phyloP scores from a whole-genome alignment of 352 stramenopile genomes.

The Globisporangium middletonii region DNA sequence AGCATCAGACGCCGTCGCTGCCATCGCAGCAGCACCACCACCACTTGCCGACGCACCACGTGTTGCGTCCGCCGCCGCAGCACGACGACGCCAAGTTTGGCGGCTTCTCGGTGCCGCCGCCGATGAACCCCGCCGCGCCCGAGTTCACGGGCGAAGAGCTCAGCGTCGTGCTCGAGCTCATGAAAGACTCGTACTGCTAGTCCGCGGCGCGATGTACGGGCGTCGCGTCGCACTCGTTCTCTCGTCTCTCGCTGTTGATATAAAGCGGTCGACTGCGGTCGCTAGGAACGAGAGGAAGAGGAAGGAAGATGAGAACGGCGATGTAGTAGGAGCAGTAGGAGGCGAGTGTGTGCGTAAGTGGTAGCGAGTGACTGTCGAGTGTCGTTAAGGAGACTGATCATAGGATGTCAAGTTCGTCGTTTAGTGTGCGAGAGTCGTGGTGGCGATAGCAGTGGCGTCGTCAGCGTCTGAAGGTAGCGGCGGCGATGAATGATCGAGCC shows the following conservation, averaged over 20 bases:
- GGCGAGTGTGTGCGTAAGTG: too few species aligned
- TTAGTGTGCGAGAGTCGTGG: too few species aligned
- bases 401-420: too few species aligned
- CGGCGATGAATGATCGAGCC: too few species aligned
- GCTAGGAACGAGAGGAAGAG: too few species aligned
- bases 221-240: too few species aligned
- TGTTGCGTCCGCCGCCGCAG: slow-evolving; percentile 53
- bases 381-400: too few species aligned
- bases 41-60: slow-evolving; percentile 26
- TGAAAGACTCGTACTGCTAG: slow-evolving; percentile 66
- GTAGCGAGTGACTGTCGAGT: too few species aligned
- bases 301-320: too few species aligned
- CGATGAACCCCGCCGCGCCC: slow-evolving; percentile 59
- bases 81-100: slow-evolving; percentile 39
- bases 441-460: too few species aligned
- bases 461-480: too few species aligned
- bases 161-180: slow-evolving; percentile 70
- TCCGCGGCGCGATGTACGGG: background rate
- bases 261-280: background rate
- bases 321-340: too few species aligned
- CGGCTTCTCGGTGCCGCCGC: slow-evolving; percentile 42
- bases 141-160: slow-evolving; percentile 78
- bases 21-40: slow-evolving; percentile 24
- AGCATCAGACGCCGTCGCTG: background rate
- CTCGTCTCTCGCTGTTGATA: background rate